Percentiles rank a stretch among this genome's conserved stretches.
phyloP scores from a whole-genome alignment of 2,329 filamentous ascomycete genomes.

The Macrophomina tecta region DNA sequence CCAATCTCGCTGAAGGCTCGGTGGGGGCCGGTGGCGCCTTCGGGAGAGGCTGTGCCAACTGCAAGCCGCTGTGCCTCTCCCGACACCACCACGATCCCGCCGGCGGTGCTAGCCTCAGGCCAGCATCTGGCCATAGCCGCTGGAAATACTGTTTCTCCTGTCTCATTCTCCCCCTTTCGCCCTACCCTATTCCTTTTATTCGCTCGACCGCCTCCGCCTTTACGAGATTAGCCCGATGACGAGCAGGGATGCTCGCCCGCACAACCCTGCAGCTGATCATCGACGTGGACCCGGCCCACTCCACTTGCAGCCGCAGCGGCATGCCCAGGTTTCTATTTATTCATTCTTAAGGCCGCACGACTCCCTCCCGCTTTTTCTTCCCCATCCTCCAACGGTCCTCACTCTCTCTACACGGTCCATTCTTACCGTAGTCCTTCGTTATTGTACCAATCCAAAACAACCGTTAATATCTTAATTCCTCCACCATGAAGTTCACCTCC shows the following conservation, averaged over 20 bases:
- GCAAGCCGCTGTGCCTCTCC: constrained; percentile 17
- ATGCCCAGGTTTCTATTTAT: constrained; percentile 27
- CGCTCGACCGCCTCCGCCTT: constrained; percentile 9
- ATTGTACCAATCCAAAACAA: constrained; percentile 2
- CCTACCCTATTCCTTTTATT: neutral
- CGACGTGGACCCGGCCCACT: constrained; percentile 21
- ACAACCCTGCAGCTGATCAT: constrained; percentile 25
- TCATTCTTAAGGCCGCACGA: neutral
- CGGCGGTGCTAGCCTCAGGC: neutral
- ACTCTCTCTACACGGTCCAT: constrained; percentile 13
- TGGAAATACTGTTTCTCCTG: constrained; percentile 25
- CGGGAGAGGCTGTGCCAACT: constrained; percentile 18
- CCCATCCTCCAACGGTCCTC: constrained; percentile 5
- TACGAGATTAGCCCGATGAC: constrained; percentile 28
- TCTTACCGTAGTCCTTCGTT: constrained; percentile 26
- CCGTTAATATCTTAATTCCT: constrained; percentile 22
- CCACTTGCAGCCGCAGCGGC: neutral
- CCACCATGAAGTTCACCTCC: constrained; percentile 27
- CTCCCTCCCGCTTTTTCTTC: constrained; percentile 9
- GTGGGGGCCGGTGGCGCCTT: constrained; percentile 10
- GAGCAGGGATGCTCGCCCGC: constrained; percentile 10
- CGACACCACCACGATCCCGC: constrained; percentile 14
- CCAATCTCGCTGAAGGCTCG: constrained; percentile 16
- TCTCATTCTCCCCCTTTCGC: constrained; percentile 13
- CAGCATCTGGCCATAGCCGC: neutral